Conservation (phyloP, 345 rosid genomes). For the Bretschneidera sinensis region DNA sequence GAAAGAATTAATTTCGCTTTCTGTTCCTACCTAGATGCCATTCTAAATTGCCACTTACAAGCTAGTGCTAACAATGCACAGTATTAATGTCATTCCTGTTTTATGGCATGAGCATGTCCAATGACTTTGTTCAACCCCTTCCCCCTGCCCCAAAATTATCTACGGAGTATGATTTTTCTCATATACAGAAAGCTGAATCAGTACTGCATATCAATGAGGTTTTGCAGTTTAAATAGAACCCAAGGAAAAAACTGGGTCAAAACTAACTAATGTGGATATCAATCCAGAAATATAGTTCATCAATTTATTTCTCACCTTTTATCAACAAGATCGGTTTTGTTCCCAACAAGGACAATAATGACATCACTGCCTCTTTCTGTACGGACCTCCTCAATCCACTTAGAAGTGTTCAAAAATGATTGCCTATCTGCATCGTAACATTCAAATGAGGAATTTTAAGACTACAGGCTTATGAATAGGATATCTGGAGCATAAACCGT, state of each 20-base stretch:
- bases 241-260: not conserved
- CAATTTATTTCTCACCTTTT: conserved; percentile 40
- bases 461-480: not conserved
- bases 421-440: conserved; percentile 56
- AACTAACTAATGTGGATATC: not conserved
- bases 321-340: conserved; percentile 88
- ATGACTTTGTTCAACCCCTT: not conserved
- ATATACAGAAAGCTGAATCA: too few relatives aligned
- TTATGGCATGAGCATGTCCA: not conserved
- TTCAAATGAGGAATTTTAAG: conserved; percentile 2
- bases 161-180: too few relatives aligned
- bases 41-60: too few relatives aligned
- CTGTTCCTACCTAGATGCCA: not conserved
- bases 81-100: not conserved
- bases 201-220: not conserved
- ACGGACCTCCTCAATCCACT: conserved; percentile 94
- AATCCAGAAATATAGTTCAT: not conserved
- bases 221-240: not conserved
- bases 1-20: not conserved
- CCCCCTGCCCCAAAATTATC: not conserved
- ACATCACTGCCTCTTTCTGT: conserved; percentile 86
- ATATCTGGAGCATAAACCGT: too few relatives aligned
- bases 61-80: too few relatives aligned
- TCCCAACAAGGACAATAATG: conserved; percentile 84
- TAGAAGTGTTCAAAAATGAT: conserved; percentile 81